Evolutionary conservation across 1,139 yeast genomes (phyloP), one percentile per base, ranked within the genome.

Genomic region (Hemisphaericaspora lyxosophila): DNA sequence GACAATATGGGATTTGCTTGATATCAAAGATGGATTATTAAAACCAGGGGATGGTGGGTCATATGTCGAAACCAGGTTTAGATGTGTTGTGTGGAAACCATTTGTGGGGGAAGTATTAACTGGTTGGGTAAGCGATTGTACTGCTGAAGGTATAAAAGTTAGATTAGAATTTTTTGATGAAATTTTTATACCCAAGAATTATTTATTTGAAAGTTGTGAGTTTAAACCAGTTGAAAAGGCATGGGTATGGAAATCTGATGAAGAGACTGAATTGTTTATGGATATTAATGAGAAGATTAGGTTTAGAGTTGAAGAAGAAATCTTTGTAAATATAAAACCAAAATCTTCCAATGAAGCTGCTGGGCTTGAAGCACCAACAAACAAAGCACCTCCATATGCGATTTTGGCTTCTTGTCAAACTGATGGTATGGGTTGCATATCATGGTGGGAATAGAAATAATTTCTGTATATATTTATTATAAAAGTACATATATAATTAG

Each of bases 41-140:
- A 84, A 82, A 51, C 96, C 96, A 2, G 97, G 98, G n/a, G 97
- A 92, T 60, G 98, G 98, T 5, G 89, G 92, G 1, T 75, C 92
- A 2, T 90, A 74, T 51, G 82, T 89, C 31, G 85, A 82, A 45
- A 86, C 85, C 13, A 74, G 69, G 40, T 87, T 89, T 55, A 65
- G 97, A 38, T 70, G 85, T 35, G 70, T 90, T 14, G 84, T 92
- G 2, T 92, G 95, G 73, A 84, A 92, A 49, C 98, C 98, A 1
- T 89, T 90, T 60, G 81, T 87, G 1, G 98, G 98, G 3, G 98
- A 92, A 56, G 77, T 90, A n/a, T 62, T 92, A 26, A 83, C 89
- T 0, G 99, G 99, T 2, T 87, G 95, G 90, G 89, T 92, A 18
- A 80, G 89, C 33, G 85, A 88, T 47, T 86, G 96, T 62, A 78